phyloP scores from a whole-genome alignment of 257 asterid species.

The Solanum clarkiae region DNA sequence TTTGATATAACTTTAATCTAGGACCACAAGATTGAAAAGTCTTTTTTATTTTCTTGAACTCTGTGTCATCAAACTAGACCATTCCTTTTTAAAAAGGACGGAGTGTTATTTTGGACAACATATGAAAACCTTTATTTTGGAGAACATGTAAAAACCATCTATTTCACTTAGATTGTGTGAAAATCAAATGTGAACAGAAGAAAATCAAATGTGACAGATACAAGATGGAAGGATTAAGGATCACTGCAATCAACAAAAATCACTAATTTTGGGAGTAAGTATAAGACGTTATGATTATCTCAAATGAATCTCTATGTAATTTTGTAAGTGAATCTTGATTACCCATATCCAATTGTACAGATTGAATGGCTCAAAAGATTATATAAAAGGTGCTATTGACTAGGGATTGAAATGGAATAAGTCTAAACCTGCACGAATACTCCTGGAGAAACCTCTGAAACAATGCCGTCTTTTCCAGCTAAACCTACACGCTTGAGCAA shows the following conservation, averaged over 20 bases:
- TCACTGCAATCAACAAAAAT: not conserved
- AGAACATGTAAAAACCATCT: not conserved
- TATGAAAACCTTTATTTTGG: not conserved
- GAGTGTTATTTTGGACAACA: no score
- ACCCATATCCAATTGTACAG: not conserved
- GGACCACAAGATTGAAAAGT: no score
- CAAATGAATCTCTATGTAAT: not conserved
- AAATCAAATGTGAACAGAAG: not conserved
- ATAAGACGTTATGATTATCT: not conserved
- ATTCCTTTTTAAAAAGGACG: no score
- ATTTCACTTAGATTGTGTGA: not conserved
- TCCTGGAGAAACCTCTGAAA: slow-evolving; percentile 80
- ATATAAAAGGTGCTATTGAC: not conserved
- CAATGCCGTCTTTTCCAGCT: slow-evolving; percentile 69
- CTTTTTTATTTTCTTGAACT: no score
- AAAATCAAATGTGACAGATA: not conserved
- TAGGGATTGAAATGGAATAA: not conserved
- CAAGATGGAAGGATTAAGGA: not conserved
- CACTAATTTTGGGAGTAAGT: not conserved
- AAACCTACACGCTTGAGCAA: slow-evolving; percentile 59
- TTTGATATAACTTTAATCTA: no score
- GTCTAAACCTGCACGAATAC: slow-evolving; percentile 76
- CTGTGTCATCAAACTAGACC: no score
- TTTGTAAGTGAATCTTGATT: not conserved
- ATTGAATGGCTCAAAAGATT: not conserved